Conservation (phyloP, 768 basidiomycete species). For the Tephrocybe sp. region DNA sequence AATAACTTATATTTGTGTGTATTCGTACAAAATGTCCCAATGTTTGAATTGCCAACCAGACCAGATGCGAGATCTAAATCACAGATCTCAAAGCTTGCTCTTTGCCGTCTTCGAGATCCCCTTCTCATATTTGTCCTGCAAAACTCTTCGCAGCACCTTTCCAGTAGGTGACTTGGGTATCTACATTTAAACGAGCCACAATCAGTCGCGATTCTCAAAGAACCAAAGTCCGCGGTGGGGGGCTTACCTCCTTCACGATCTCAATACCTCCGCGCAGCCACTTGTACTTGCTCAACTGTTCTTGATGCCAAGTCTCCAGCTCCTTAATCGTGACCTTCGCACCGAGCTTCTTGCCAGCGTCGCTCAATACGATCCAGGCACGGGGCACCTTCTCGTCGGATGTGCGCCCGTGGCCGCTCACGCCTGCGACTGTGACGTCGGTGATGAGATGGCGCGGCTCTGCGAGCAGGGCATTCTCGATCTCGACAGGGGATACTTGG, state of each 20-base stretch:
- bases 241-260: constrained; percentile 56
- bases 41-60: too few species aligned
- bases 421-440: constrained; percentile 73
- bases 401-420: constrained; percentile 60
- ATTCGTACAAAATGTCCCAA: too few species aligned
- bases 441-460: constrained; percentile 60
- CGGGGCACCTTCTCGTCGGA: constrained; percentile 72
- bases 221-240: background rate
- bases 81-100: constrained; percentile 27
- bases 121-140: constrained; percentile 59
- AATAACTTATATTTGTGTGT: background rate
- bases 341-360: constrained; percentile 49
- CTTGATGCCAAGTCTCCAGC: constrained; percentile 59
- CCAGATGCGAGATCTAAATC: background rate
- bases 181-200: constrained; percentile 31
- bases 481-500: constrained; percentile 80
- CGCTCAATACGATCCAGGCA: constrained; percentile 74
- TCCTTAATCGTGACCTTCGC: constrained; percentile 34
- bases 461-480: constrained; percentile 61
- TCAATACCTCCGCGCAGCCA: constrained; percentile 74
- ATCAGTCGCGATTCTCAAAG: background rate
- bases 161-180: constrained; percentile 77
- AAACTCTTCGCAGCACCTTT: constrained; percentile 59
- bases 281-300: constrained; percentile 70
- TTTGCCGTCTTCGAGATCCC: constrained; percentile 22